These are phyloP conservation scores for Alternaria burnsii DNA, from an alignment of 2,329 filamentous ascomycete species.

Conservation along the genomic window DNA sequence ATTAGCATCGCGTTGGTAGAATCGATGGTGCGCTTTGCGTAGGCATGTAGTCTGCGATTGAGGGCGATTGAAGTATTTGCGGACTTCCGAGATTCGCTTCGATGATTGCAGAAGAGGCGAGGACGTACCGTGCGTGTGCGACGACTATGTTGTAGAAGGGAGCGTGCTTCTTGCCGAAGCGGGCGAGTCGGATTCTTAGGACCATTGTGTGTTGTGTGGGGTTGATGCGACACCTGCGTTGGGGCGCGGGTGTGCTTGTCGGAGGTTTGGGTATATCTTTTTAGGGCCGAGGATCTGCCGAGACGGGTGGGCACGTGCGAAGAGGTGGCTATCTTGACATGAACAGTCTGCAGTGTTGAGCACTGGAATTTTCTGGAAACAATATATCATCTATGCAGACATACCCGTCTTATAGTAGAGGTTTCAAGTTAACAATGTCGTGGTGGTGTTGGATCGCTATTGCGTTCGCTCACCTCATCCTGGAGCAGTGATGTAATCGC, in stretches of 20 bases:
- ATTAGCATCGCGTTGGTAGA: neutral
- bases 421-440: too few relatives aligned
- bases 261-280: slow-evolving; percentile 23
- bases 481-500: slow-evolving; percentile 45
- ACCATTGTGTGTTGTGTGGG: slow-evolving; percentile 69
- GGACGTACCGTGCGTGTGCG: slow-evolving; percentile 80
- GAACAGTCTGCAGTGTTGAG: neutral
- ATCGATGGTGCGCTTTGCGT: neutral
- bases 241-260: slow-evolving; percentile 2
- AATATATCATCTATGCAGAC: neutral
- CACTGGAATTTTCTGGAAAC: neutral
- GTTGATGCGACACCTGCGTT: neutral
- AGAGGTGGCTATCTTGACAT: neutral
- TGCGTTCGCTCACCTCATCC: slow-evolving; percentile 1
- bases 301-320: slow-evolving; percentile 17
- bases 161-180: slow-evolving; percentile 87
- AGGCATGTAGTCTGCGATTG: neutral
- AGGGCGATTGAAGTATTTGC: neutral
- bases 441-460: neutral
- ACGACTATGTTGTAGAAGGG: slow-evolving; percentile 99
- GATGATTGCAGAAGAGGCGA: neutral
- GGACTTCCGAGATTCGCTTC: neutral
- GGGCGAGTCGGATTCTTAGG: slow-evolving; percentile 89
- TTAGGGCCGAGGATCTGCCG: slow-evolving; percentile 23
- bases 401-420: neutral